Evolutionary conservation across 1,284 basidiomycete genomes (phyloP).

Genomic region (Moesziomyces parantarcticus): DNA sequence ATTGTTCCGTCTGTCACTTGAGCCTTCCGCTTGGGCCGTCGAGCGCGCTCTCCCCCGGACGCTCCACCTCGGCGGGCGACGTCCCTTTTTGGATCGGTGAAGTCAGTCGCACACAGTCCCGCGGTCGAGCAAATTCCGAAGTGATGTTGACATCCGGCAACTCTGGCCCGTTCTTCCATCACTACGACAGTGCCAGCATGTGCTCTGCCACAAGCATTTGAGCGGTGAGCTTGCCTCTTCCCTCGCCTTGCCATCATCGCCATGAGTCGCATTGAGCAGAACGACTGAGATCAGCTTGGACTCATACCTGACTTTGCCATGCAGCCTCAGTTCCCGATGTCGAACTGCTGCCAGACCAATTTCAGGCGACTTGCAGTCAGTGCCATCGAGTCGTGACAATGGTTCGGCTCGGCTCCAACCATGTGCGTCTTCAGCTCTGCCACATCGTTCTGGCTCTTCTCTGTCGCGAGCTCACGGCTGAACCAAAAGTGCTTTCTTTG

Average conservation of each 20-base stretch:
- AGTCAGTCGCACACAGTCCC: constrained; percentile 12
- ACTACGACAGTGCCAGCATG: constrained; percentile 6
- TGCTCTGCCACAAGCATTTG: constrained; percentile 40
- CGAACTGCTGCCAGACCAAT: constrained; percentile 2
- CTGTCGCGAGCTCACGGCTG: background rate
- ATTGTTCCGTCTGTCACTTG: constrained; percentile 33
- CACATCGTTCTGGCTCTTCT: too few species aligned
- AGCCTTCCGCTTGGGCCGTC: background rate
- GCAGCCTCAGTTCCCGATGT: background rate
- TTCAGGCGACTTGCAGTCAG: constrained; percentile 13
- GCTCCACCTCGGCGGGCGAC: background rate
- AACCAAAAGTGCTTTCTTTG: too few species aligned
- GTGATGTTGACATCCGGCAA: background rate
- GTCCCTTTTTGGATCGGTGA: constrained; percentile 38
- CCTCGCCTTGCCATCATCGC: too few species aligned
- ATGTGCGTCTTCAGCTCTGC: background rate
- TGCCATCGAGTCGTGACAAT: constrained; percentile 6
- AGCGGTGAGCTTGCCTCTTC: background rate
- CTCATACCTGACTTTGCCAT: background rate
- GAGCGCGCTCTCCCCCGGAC: background rate
- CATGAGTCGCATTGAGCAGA: background rate
- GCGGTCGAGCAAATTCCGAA: background rate
- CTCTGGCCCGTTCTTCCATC: background rate
- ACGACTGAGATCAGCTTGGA: background rate
- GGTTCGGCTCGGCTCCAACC: constrained; percentile 11